Percentiles rank a stretch among this genome's conserved stretches.
Evolutionary conservation across 352 stramenopile species (phyloP).

Genomic region (Blastocystis sp.): DNA sequence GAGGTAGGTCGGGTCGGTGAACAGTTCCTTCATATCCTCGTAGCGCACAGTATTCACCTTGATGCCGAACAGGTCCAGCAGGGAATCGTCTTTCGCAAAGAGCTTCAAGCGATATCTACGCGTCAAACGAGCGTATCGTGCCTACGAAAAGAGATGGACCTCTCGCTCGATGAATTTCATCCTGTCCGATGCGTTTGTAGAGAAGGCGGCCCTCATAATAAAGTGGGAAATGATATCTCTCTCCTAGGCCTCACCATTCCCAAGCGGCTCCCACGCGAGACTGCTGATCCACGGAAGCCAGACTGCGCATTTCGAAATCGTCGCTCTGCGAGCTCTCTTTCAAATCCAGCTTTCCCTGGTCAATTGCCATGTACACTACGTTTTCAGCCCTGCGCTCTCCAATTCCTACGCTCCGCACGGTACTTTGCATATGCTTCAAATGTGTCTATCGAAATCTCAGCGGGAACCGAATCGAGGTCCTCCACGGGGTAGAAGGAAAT

Average conservation of each 20-base stretch:
- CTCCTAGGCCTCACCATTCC: not conserved
- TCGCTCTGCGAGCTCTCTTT: not conserved
- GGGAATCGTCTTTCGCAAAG: not conserved
- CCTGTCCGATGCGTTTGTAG: constrained; percentile 13
- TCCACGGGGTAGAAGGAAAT: constrained; percentile 34
- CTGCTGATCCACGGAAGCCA: not conserved
- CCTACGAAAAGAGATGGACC: constrained; percentile 38
- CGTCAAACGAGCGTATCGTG: not conserved
- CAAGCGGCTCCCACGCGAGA: not conserved
- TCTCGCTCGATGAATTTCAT: constrained; percentile 38
- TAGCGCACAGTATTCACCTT: not conserved
- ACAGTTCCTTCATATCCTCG: not conserved
- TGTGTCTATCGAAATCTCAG: constrained; percentile 42
- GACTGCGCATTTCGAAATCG: not conserved
- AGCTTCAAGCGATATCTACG: constrained; percentile 33
- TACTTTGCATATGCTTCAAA: constrained; percentile 50
- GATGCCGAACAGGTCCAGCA: not conserved
- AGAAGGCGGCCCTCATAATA: constrained; percentile 57
- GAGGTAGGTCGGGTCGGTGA: not conserved
- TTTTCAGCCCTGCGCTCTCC: not conserved
- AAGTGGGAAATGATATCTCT: constrained; percentile 63
- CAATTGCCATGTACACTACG: constrained; percentile 42
- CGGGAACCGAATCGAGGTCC: constrained; percentile 12
- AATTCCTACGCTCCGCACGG: constrained; percentile 4
- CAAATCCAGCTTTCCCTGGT: not conserved